Percentiles rank a stretch among this genome's conserved stretches.
These are phyloP conservation scores for Petrea volubilis DNA, from an alignment of 257 asterid genomes.

Conservation along the genomic window DNA sequence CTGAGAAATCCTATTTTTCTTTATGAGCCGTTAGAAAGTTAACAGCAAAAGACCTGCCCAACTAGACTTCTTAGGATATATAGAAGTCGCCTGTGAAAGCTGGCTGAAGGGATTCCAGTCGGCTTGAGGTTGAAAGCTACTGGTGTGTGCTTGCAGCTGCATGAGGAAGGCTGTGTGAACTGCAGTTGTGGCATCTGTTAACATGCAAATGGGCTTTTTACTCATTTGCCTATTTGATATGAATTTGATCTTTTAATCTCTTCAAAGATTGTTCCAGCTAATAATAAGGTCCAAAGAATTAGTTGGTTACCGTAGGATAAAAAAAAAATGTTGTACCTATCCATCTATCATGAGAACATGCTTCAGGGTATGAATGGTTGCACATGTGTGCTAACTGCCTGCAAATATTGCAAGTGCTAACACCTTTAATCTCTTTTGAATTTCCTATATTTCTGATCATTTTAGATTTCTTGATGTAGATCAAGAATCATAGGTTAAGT, in stretches of 20 bases:
- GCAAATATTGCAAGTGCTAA: slow-evolving; percentile 10
- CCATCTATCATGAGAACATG: background rate
- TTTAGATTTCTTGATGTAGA: slow-evolving; percentile 45
- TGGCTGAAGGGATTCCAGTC: background rate
- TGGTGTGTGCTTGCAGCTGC: slow-evolving; percentile 1
- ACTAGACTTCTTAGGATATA: background rate
- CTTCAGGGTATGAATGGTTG: background rate
- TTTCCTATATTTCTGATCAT: background rate
- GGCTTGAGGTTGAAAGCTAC: slow-evolving; percentile 1
- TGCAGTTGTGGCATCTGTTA: background rate
- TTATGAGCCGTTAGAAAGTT: background rate
- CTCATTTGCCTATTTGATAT: slow-evolving; percentile 9
- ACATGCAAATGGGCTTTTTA: background rate
- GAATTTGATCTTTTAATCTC: background rate
- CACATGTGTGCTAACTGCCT: slow-evolving; percentile 12
- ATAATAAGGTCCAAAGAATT: background rate
- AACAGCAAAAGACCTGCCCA: background rate
- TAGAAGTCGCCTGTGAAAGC: background rate
- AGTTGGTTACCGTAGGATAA: background rate
- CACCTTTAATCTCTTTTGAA: slow-evolving; percentile 5
- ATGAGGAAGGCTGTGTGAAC: background rate
- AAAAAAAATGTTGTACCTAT: background rate
- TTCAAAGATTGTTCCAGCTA: background rate
- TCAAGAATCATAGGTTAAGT: slow-evolving; percentile 49
- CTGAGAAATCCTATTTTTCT: background rate